Evolutionary conservation across 352 stramenopile species (phyloP).

Genomic region (Pythium dissotocum): DNA sequence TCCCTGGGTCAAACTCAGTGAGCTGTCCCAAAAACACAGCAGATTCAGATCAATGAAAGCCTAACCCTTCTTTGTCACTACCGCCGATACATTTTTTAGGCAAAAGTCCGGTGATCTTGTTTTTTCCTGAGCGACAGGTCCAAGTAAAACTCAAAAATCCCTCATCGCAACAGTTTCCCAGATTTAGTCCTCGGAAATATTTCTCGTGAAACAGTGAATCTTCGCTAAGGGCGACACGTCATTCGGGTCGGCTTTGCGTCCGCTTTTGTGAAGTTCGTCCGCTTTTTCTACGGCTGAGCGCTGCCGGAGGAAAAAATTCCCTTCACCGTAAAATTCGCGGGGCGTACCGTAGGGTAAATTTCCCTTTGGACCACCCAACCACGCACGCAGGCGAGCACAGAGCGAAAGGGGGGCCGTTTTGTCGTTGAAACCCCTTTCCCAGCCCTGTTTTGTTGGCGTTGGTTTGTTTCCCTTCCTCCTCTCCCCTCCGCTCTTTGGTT

Average conservation of each 20-base stretch:
- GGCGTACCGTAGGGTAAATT: constrained; percentile 1
- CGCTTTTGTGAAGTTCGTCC: background rate
- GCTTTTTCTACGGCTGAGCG: background rate
- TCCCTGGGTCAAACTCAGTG: background rate
- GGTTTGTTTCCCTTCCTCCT: too few species aligned
- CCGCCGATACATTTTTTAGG: background rate
- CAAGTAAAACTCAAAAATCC: background rate
- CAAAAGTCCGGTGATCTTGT: background rate
- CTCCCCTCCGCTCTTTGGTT: background rate
- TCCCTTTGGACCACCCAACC: background rate
- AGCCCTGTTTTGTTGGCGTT: constrained; percentile 5
- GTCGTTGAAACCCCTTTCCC: constrained; percentile 7
- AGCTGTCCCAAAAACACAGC: background rate
- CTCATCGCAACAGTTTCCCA: background rate
- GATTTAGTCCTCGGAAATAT: background rate
- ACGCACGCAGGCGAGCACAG: background rate
- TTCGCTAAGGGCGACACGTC: background rate
- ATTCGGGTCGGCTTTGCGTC: constrained; percentile 1
- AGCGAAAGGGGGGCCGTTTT: constrained; percentile 3
- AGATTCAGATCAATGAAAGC: background rate
- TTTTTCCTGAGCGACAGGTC: background rate
- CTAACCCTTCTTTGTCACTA: background rate
- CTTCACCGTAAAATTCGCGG: background rate
- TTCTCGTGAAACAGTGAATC: constrained; percentile 2
- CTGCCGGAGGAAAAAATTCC: background rate